A percentile compares a stretch with the other conserved stretches of the same genome.
Conservation (phyloP, 1,284 basidiomycete species). For the Microbotryum silenes-acaulis region DNA sequence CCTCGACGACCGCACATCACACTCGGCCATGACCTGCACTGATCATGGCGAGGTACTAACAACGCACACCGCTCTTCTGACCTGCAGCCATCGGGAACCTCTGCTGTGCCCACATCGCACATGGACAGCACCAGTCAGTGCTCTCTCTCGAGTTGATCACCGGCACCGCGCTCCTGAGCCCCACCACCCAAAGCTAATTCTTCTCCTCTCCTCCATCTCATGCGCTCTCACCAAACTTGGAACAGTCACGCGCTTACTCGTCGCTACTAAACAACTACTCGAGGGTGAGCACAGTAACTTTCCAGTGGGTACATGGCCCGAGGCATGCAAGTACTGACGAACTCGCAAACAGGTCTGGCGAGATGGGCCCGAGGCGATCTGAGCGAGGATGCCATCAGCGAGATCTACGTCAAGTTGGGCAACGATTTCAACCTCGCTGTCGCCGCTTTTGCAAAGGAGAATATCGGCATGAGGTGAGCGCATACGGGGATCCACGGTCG, state of each 20-base stretch:
- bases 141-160: neutral
- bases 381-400: constrained; percentile 78
- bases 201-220: neutral
- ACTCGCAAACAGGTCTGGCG: constrained; percentile 49
- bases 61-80: no score
- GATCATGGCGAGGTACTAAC: no score
- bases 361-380: constrained; percentile 73
- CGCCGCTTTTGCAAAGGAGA: constrained; percentile 72
- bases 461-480: constrained; percentile 84
- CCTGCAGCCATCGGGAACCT: no score
- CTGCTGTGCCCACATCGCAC: neutral
- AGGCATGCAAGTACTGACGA: neutral
- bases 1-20: no score
- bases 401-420: constrained; percentile 90
- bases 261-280: constrained; percentile 88
- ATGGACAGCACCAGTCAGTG: constrained; percentile 1
- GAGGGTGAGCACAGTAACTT: constrained; percentile 49
- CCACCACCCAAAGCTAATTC: neutral
- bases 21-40: no score
- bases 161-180: neutral
- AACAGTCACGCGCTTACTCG: constrained; percentile 73
- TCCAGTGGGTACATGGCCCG: neutral
- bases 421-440: constrained; percentile 96
- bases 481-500: neutral
- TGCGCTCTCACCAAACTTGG: no score